Evolutionary conservation across 495 filamentous ascomycete genomes (phyloP).

Genomic region (Aspergillus ostianus): DNA sequence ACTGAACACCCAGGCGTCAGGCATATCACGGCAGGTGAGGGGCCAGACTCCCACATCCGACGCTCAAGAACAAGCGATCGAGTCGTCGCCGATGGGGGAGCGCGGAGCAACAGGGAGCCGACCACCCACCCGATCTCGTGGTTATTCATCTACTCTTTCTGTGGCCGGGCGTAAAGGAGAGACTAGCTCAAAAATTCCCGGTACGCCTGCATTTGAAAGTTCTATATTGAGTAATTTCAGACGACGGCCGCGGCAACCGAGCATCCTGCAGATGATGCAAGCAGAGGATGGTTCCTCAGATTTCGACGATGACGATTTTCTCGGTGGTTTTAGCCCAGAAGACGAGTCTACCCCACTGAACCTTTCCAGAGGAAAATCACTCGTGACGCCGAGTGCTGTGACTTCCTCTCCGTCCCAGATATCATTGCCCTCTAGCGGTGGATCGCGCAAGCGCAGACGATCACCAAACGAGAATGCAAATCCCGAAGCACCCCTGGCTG

Average conservation of each 20-base stretch:
- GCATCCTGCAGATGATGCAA: constrained; percentile 64
- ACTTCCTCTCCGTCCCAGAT: constrained; percentile 22
- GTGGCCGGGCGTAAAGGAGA: constrained; percentile 45
- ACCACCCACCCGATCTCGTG: constrained; percentile 45
- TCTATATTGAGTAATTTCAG: constrained; percentile 62
- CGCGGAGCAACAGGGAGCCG: constrained; percentile 38
- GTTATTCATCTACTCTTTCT: constrained; percentile 47
- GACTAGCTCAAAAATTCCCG: constrained; percentile 37
- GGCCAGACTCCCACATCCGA: constrained; percentile 37
- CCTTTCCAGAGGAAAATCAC: constrained; percentile 34
- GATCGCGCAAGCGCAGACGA: constrained; percentile 41
- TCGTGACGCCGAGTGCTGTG: constrained; percentile 20
- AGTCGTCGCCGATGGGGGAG: constrained; percentile 39
- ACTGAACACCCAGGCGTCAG: constrained; percentile 14
- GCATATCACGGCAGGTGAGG: constrained; percentile 25
- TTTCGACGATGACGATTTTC: constrained; percentile 50
- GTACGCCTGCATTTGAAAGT: constrained; percentile 54
- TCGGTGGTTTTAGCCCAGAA: constrained; percentile 60
- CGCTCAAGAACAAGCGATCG: constrained; percentile 38
- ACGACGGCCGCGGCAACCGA: constrained; percentile 62
- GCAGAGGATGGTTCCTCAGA: constrained; percentile 48
- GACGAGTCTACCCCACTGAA: constrained; percentile 67
- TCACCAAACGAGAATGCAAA: constrained; percentile 22
- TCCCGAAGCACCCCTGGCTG: constrained; percentile 23
- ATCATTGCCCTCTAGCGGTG: constrained; percentile 27